Evolutionary conservation across 768 basidiomycete genomes (phyloP), one percentile per base, ranked within the genome.

Genomic region (Auricularia sp.): DNA sequence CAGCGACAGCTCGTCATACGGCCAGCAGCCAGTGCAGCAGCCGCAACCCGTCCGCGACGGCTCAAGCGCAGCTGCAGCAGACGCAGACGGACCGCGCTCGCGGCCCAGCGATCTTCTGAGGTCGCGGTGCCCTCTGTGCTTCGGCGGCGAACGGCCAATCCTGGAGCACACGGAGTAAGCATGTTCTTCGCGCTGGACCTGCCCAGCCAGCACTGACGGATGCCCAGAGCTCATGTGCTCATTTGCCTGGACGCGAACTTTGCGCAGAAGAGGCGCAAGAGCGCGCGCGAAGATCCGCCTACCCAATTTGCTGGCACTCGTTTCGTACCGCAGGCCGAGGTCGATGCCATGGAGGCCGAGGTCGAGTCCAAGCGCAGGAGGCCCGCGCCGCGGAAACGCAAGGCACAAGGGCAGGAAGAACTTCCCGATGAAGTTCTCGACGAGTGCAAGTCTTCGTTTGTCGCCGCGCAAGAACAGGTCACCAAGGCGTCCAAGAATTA

Each of bases 401-500:
- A 18, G 11, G 21, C 14, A 16, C 16, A 16, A 8, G 11, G 21
- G 24, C 13, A 14, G 13, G 56, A 35, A 10, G 56, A n/a, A 8
- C 24, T 65, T 21, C n/a, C 42, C 11, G 62, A 59, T 24, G 56
- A 24, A 5, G 56, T 59, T 5, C 24, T 59, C 5, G 56, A 66
- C 24, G 66, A 61, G 18, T 67, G 66, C 54, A 18, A 65, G 36
- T 34, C 62, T 3, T 63, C 64, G 10, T 67, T 67, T 51, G 16
- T 37, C 11, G 65, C 65, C 6, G 66, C 66, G 35, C 62, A 67
- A 5, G 66, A 67, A 58, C 33, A 34, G 42, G 54, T 44, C 8
- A 36, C n/a, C 35, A 66, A 67, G 35, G 61, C 64, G 16, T 42
- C 56, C 7, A 59, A 44, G 34, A 62, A 47, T 54, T 65, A 51